A percentile compares a stretch with the other conserved stretches of the same genome.
phyloP scores from a whole-genome alignment of 306 rosid species.

The Pterocarpus santalinus region DNA sequence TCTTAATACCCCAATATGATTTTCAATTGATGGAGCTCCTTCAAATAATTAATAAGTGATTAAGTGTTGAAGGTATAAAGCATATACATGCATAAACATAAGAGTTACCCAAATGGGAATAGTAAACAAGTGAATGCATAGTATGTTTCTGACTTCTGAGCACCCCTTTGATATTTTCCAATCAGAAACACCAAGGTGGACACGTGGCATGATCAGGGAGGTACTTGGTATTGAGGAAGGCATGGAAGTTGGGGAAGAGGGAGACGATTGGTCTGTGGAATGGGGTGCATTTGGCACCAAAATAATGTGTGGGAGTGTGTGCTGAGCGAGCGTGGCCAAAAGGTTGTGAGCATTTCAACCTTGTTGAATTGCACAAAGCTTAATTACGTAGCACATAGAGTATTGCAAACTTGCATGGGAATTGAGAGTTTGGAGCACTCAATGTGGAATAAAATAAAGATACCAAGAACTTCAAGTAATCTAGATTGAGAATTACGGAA shows the following conservation, averaged over 20 bases:
- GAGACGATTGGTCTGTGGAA: constrained; percentile 87
- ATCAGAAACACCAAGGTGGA: constrained; percentile 9
- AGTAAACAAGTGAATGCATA: neutral
- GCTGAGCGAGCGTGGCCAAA: constrained; percentile 69
- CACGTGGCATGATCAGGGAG: constrained; percentile 57
- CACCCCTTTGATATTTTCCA: neutral
- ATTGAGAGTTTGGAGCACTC: constrained; percentile 57
- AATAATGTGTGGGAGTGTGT: constrained; percentile 67
- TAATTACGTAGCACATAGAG: constrained; percentile 58
- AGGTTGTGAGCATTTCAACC: constrained; percentile 65
- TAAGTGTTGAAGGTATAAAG: constrained; percentile 17
- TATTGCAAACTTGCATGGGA: constrained; percentile 59
- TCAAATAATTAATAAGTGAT: neutral
- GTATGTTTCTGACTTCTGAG: constrained; percentile 13
- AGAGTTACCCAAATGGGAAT: constrained; percentile 16
- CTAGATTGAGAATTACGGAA: constrained; percentile 80
- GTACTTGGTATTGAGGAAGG: constrained; percentile 50
- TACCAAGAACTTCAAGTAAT: constrained; percentile 1
- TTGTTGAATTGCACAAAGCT: constrained; percentile 50
- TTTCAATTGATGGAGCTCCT: no score
- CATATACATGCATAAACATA: neutral
- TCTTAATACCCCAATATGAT: no score
- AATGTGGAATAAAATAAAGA: constrained; percentile 31
- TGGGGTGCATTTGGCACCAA: constrained; percentile 71
- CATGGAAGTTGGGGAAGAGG: constrained; percentile 71